These are phyloP conservation scores for Jackrogersella minutella DNA, from an alignment of 495 filamentous ascomycete genomes.

Conservation along the genomic window DNA sequence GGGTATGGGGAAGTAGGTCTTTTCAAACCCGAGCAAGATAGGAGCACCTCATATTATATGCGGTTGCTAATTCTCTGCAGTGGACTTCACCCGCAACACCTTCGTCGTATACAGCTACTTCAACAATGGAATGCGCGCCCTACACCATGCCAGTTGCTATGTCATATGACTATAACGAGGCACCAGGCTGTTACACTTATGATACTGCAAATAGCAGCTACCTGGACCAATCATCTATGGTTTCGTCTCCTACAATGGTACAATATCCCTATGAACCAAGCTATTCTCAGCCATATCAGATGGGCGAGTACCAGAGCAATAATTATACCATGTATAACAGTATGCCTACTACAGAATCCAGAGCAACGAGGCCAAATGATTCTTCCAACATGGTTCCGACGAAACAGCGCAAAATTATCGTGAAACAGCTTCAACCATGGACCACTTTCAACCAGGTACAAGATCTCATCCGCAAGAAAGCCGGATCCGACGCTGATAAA, in stretches of 20 bases:
- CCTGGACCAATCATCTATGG: constrained; percentile 24
- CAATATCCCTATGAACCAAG: constrained; percentile 24
- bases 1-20: constrained; percentile 37
- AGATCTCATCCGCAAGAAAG: constrained; percentile 42
- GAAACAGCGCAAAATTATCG: constrained; percentile 43
- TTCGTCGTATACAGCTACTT: constrained; percentile 32
- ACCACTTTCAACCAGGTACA: constrained; percentile 39
- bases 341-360: constrained; percentile 13
- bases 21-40: background rate
- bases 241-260: constrained; percentile 33
- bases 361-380: background rate
- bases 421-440: constrained; percentile 44
- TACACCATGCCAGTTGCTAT: constrained; percentile 26
- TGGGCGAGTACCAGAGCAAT: constrained; percentile 31
- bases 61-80: constrained; percentile 31
- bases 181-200: constrained; percentile 20
- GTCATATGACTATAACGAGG: constrained; percentile 32
- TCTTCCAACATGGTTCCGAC: constrained; percentile 27
- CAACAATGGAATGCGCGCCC: constrained; percentile 28
- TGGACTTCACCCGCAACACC: constrained; percentile 33
- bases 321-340: constrained; percentile 25
- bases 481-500: constrained; percentile 41
- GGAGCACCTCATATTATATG: background rate
- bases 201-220: constrained; percentile 23
- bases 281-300: constrained; percentile 32